A percentile compares a stretch with the other conserved stretches of the same genome.
Evolutionary conservation across 805 yeast species (phyloP).

Genomic region (Nakazawaea wickerhamii): DNA sequence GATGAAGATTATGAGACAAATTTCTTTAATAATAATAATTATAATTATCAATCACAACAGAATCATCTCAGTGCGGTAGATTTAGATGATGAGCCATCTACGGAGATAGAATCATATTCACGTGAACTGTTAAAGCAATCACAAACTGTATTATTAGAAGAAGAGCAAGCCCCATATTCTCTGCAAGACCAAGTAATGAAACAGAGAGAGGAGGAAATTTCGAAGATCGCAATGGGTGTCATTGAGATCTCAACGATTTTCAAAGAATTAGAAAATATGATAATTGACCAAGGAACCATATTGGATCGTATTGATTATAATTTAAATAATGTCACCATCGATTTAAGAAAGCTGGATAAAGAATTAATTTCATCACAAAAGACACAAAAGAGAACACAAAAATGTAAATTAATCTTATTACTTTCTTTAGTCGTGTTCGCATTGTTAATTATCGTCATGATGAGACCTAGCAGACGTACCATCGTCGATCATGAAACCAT

Average conservation of each 20-base stretch:
- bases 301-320: constrained; percentile 93
- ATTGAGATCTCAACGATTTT: constrained; percentile 90
- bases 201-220: constrained; percentile 85
- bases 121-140: constrained; percentile 48
- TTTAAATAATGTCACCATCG: constrained; percentile 69
- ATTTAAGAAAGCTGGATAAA: constrained; percentile 70
- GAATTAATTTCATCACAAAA: constrained; percentile 71
- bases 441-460: constrained; percentile 60
- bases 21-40: constrained; percentile 18
- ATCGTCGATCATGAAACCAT: constrained; percentile 5
- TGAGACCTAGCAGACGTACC: constrained; percentile 44
- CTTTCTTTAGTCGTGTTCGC: constrained; percentile 67
- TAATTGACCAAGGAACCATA: constrained; percentile 93
- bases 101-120: constrained; percentile 45
- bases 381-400: constrained; percentile 84
- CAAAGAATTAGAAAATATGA: constrained; percentile 85
- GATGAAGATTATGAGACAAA: constrained; percentile 53
- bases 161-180: constrained; percentile 23
- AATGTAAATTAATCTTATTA: constrained; percentile 81
- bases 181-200: constrained; percentile 41
- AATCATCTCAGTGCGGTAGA: constrained; percentile 9
- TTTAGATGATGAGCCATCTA: constrained; percentile 28
- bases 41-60: constrained; percentile 7
- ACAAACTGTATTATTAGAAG: constrained; percentile 23
- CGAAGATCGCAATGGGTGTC: constrained; percentile 88